These are phyloP conservation scores for Ophiostoma ulmi DNA, from an alignment of 2,329 filamentous ascomycete species.

Conservation along the genomic window DNA sequence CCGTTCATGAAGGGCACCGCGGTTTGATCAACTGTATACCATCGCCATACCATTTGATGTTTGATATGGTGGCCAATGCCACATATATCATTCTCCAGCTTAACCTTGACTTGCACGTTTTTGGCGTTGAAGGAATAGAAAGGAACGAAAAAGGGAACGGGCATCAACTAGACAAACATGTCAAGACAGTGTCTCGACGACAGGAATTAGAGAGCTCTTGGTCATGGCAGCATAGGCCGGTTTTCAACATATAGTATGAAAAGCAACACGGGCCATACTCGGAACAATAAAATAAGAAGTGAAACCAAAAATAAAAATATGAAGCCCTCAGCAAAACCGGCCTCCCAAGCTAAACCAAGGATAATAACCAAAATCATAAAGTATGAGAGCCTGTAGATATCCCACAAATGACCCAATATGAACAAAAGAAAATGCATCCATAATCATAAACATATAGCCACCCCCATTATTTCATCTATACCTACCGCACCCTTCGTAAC, in stretches of 20 bases:
- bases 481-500: background rate
- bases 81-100: background rate
- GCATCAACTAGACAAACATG: background rate
- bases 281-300: background rate
- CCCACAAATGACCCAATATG: background rate
- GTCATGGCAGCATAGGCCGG: background rate
- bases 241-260: background rate
- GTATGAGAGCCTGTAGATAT: background rate
- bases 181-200: background rate
- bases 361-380: background rate
- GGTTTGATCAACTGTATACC: background rate
- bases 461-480: background rate
- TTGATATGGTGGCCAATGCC: too few species aligned
- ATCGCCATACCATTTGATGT: too few species aligned
- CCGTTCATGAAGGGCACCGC: conserved; percentile 38
- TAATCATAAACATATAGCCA: background rate
- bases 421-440: background rate
- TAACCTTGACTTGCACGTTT: background rate
- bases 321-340: too few species aligned
- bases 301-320: background rate
- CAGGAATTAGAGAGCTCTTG: background rate
- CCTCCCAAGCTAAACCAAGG: background rate
- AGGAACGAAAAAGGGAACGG: conserved; percentile 3
- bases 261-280: background rate
- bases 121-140: conserved; percentile 7